Conservation (phyloP, 257 asterid species). For the Solanum verrucosum region DNA sequence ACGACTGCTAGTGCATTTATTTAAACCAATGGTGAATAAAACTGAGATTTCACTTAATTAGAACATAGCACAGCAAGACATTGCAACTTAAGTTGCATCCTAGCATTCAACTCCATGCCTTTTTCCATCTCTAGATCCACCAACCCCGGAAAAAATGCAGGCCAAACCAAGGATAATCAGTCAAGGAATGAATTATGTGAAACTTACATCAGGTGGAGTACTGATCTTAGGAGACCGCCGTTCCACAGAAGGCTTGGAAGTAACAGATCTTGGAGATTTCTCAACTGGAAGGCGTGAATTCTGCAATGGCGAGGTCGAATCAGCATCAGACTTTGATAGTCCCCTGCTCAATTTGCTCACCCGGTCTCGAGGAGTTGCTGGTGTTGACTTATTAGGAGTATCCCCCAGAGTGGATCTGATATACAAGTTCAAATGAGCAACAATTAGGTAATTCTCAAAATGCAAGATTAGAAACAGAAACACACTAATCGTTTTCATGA, state of each 20-base stretch:
- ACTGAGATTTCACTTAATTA: neutral
- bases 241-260: slow-evolving; percentile 58
- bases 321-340: slow-evolving; percentile 56
- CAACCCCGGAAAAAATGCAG: neutral
- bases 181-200: neutral
- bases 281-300: slow-evolving; percentile 54
- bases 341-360: slow-evolving; percentile 44
- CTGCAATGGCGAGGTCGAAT: slow-evolving; percentile 58
- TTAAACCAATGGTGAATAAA: neutral
- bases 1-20: neutral
- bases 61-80: neutral
- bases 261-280: slow-evolving; percentile 58
- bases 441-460: neutral
- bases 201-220: slow-evolving; percentile 79
- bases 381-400: slow-evolving; percentile 58
- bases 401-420: slow-evolving; percentile 65
- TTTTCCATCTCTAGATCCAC: neutral
- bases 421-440: neutral
- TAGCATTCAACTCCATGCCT: neutral
- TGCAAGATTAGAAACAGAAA: neutral
- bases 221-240: slow-evolving; percentile 56
- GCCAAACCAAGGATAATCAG: neutral
- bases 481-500: neutral
- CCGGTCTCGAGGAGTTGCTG: slow-evolving; percentile 41
- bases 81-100: neutral